Evolutionary conservation across 371 early-diverging fungal species (phyloP).

Genomic region (Phascolomyces articulosus): DNA sequence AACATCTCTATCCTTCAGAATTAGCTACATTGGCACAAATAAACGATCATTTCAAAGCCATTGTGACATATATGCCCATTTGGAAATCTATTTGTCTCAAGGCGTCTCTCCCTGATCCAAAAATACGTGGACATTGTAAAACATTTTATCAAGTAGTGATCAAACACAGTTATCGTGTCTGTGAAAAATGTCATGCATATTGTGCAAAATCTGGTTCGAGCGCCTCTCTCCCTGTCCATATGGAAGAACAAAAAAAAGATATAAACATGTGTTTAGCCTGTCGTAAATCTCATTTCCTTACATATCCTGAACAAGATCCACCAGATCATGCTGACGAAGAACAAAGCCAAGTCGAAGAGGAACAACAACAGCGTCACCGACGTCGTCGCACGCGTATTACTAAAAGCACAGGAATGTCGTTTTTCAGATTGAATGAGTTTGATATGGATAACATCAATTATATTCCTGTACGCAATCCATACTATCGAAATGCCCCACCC

Average conservation of each 20-base stretch:
- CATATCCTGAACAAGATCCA: neutral
- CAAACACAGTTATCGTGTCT: neutral
- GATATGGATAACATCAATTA: conserved; percentile 4
- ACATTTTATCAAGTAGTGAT: neutral
- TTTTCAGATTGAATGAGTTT: neutral
- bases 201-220: neutral
- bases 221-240: neutral
- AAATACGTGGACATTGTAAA: neutral
- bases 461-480: conserved; percentile 13
- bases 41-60: neutral
- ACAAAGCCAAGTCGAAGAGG: too few species aligned
- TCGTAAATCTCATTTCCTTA: neutral
- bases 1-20: neutral
- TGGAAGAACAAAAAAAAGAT: neutral
- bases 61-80: conserved; percentile 3
- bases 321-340: neutral
- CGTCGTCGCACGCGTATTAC: conserved; percentile 7
- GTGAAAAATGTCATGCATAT: neutral
- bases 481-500: conserved; percentile 19
- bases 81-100: neutral
- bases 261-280: neutral
- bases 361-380: neutral
- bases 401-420: neutral
- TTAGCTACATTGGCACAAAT: neutral
- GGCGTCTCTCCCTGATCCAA: neutral